Base-by-base conservation (phyloP, 805 yeast species). In the Debaryomyces castellii region DNA sequence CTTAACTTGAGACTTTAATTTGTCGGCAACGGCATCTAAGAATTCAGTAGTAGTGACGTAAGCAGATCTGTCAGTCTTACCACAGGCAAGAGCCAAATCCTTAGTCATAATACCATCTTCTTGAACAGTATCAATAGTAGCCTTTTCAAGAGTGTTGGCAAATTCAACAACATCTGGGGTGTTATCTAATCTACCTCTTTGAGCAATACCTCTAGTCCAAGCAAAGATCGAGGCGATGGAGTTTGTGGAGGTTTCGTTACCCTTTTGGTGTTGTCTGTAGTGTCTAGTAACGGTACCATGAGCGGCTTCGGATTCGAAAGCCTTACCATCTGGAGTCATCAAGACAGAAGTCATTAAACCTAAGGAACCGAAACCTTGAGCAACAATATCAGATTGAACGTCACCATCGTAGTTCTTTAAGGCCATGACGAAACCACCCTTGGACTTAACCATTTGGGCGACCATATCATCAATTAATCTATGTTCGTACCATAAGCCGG, bases 201-300 rank as follows among this genome's bases (percentile, higher is more conserved):
- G 89, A 51, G 83, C 81, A 44, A 87, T 66, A 62, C 92, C 94
- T 69, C 91, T 79, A n/a, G 90, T 65, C 94, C 94, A 87, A 24
- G 94, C 94, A 57, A 85, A 87, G 47, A 87, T 87, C 16, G 90
- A 84, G 4, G 94, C 94, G 65, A 87, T 87, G 6, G 94, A 86
- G 69, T 87, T 87, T 44, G 94, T 87, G 4, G 91, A 85, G 7
- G 94, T 87, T 63, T 85, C 89, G 62, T 85, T 83, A 51, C 92
- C 92, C 60, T 81, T 81, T 68, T 87, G 92, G 57, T 83, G 82
- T 66, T 81, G 87, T 78, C 92, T 83, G 71, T 73, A 87, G 62
- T 87, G 94, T 78, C 94, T 83, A 25, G 94, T 87, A 51, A 87
- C 94, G 14, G 94, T 87, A 57, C 94, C 94, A 60, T 87, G 94